A percentile compares a stretch with the other conserved stretches of the same genome.
These are phyloP conservation scores for Solidago caesia DNA, from an alignment of 129 eudicot species.

Conservation along the genomic window DNA sequence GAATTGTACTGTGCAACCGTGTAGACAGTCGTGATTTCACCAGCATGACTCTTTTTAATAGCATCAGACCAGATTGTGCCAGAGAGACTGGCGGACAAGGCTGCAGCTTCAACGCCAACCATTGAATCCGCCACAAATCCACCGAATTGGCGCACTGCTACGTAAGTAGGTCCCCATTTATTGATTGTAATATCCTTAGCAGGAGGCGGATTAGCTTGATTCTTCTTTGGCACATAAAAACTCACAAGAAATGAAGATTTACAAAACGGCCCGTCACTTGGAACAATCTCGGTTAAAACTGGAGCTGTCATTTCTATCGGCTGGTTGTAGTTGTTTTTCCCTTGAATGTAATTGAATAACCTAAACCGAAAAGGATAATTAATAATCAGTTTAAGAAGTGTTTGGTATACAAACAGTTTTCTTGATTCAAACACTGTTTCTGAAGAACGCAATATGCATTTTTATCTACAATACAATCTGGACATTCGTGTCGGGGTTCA, in stretches of 20 bases:
- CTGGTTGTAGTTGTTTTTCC: constrained; percentile 57
- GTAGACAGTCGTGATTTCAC: constrained; percentile 46
- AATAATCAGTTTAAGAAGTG: background rate
- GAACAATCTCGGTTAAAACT: constrained; percentile 65
- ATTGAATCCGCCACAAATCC: constrained; percentile 63
- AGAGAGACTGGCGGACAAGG: constrained; percentile 50
- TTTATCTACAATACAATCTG: background rate
- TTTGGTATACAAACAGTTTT: background rate
- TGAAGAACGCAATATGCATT: background rate
- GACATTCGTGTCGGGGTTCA: background rate
- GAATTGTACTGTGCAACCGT: constrained; percentile 86
- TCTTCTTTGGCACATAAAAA: constrained; percentile 75
- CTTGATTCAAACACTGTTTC: background rate
- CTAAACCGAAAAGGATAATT: constrained; percentile 26
- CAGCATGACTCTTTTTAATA: constrained; percentile 52
- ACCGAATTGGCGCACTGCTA: constrained; percentile 74
- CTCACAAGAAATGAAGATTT: constrained; percentile 76
- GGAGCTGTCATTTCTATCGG: constrained; percentile 91
- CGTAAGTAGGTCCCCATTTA: constrained; percentile 66
- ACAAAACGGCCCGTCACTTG: constrained; percentile 92
- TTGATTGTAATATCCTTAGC: constrained; percentile 66
- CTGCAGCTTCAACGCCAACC: constrained; percentile 72
- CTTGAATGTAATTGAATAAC: constrained; percentile 84
- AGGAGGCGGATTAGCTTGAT: constrained; percentile 79
- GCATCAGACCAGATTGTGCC: constrained; percentile 77